phyloP scores from a whole-genome alignment of 129 eudicot species.

The Artemisia tridentata region DNA sequence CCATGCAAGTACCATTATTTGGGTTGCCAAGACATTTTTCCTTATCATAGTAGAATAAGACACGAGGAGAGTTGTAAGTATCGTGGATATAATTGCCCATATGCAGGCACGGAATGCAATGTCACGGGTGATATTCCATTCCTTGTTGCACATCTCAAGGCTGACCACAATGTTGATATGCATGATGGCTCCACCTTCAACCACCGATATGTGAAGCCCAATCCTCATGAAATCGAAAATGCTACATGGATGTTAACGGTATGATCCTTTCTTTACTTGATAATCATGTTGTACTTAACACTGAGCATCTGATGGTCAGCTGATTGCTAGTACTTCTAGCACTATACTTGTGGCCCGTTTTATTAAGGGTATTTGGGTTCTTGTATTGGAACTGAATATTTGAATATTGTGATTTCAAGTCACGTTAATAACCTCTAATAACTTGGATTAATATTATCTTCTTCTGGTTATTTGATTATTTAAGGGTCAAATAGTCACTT shows the following conservation, averaged over 20 bases:
- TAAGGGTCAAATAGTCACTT: no score
- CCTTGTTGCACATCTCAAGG: constrained; percentile 60
- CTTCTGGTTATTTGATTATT: no score
- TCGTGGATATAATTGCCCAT: constrained; percentile 67
- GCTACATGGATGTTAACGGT: constrained; percentile 79
- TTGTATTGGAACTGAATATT: no score
- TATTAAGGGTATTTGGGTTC: no score
- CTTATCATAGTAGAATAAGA: constrained; percentile 46
- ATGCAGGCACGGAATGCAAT: constrained; percentile 60
- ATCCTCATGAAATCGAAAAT: constrained; percentile 65
- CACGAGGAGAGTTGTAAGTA: constrained; percentile 56
- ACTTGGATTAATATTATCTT: no score
- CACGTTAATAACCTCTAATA: no score
- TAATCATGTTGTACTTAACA: neutral
- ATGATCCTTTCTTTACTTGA: constrained; percentile 23
- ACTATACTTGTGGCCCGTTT: no score
- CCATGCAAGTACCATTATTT: constrained; percentile 57
- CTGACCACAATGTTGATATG: constrained; percentile 60
- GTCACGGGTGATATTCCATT: constrained; percentile 58
- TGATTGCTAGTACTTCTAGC: no score
- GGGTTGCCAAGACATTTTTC: constrained; percentile 63
- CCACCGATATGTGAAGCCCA: constrained; percentile 65
- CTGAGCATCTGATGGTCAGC: no score
- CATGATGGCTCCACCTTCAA: constrained; percentile 66
- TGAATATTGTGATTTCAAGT: no score